Conservation (phyloP, 495 filamentous ascomycete genomes). For the Talaromyces wortmannii region DNA sequence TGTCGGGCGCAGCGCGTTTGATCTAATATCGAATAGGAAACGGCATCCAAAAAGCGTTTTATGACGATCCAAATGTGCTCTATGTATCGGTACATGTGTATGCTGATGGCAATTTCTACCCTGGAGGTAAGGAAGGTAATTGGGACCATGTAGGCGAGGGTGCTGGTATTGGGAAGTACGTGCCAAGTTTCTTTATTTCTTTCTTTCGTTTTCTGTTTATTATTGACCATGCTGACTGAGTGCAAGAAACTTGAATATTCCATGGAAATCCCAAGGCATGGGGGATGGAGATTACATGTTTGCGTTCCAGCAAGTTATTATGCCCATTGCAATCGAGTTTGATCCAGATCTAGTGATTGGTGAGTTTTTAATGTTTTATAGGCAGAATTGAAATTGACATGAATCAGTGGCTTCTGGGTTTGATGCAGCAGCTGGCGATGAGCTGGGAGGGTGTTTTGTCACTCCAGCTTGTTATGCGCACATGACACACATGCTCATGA, state of each 20-base stretch:
- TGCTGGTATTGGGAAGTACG: constrained; percentile 61
- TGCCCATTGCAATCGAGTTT: constrained; percentile 92
- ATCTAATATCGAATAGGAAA: constrained; percentile 51
- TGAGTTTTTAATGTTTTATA: constrained; percentile 17
- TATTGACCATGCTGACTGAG: background rate
- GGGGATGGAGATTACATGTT: constrained; percentile 95
- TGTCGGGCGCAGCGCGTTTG: background rate
- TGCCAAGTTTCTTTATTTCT: too few species aligned
- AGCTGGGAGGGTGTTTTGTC: constrained; percentile 86
- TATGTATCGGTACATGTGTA: constrained; percentile 97
- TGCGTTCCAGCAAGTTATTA: constrained; percentile 93
- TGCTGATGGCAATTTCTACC: constrained; percentile 77
- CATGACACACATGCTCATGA: constrained; percentile 99
- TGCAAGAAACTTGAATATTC: constrained; percentile 85
- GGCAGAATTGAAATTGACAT: background rate
- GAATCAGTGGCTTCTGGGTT: constrained; percentile 80
- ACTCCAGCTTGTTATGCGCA: constrained; percentile 89
- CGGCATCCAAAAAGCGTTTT: constrained; percentile 94
- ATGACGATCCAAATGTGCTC: constrained; percentile 87
- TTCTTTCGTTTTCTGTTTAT: too few species aligned
- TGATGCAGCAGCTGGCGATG: constrained; percentile 89
- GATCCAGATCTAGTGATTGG: constrained; percentile 87
- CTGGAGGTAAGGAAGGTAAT: constrained; percentile 66
- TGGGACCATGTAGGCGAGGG: constrained; percentile 70
- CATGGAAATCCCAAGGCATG: constrained; percentile 89